Evolutionary conservation across 2,329 filamentous ascomycete genomes (phyloP), one percentile per base, ranked within the genome.

Genomic region (Meredithiella fracta): DNA sequence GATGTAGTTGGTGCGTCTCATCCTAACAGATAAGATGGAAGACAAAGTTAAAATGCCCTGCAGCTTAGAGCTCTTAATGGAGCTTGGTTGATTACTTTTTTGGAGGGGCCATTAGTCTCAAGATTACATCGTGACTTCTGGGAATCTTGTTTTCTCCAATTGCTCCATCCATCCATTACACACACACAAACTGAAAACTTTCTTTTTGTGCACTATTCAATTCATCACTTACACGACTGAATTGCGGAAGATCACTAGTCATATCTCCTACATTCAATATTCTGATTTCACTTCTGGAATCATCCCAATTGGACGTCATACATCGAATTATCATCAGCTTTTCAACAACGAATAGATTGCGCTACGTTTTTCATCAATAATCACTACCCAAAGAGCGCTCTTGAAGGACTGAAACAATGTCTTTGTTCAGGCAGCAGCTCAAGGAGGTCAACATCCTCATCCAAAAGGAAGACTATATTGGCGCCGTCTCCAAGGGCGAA

Each of bases 401-500:
- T 42, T 42, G 11, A 42, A 4, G n/a, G 38, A 42, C 38, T 42
- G 38, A 42, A n/a, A 42, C 58, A 60, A 79, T 79, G 76, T 73
- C 75, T 44, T 68, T 5, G 5, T 34, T 67, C 60, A 95, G 94
- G 71, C 77, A 82, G 54, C 79, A 82, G 58, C 73, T 96, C 63
- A 95, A 94, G 71, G 80, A 83, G 61, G 85, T 92, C 61, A 86
- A 84, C 65, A 77, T 85, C 60, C 82, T 84, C 50, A 76, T 95
- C 62, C 85, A 87, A 65, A 77, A 82, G 59, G 78, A 86, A 63
- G 84, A 92, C 64, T 95, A 83, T 72, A 83, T 85, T 59, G 82
- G 85, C 64, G 88, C 85, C 47, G 75, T 83, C 53, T 71, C 77
- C 29, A 80, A 88, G 65, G 82, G 86, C 3, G 75, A 80, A 59